Base-by-base conservation (phyloP, 1,284 basidiomycete species). In the Bjerkandera adusta region DNA sequence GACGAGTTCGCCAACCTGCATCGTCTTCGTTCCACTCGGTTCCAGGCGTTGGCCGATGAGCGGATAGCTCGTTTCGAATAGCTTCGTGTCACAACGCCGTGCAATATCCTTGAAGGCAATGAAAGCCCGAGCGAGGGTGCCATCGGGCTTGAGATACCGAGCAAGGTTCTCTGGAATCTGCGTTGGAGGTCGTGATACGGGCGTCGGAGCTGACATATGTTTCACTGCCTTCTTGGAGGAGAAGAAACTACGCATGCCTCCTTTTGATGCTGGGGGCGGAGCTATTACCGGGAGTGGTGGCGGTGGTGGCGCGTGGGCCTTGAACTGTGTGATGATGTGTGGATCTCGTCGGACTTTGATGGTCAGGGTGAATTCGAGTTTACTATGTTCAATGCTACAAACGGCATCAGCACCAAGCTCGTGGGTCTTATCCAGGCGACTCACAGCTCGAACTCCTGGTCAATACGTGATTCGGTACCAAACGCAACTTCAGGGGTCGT, bases 361-460 rank as follows among this genome's bases (percentile, higher is more conserved):
- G 0, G 83, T 88, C 11, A 95, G 73, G 1, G 90, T 92, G 67
- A 96, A 95, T 63, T 95, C 92, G 48, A 95, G 83, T 64, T 93
- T 93, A 66, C 79, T 86, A 59, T 90, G 85, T 60, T 92, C 89
- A 52, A 92, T 88, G 24, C 89, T 92, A 53, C 3, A 15, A 41
- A 13, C 21, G 44, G 13, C 18, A 45, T 37, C 35, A 48, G 37
- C 43, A 36, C 36, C 24, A 21, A 34, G 11, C 20, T 13, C 22
- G n/a, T 2, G 27, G 27, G 8, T 34, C 7, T 45, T 21, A 16
- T 35, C 13, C 39, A 37, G 44, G 38, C 12, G 7, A 73, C 90
- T 53, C 60, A 93, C 92, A 96, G 70, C 59, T 97, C 93, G 58
- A 97, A 98, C 65, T 97, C 94, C 64, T 96, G 92, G 41, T 90